Percentiles rank a stretch among this genome's conserved stretches.
phyloP scores from a whole-genome alignment of 2,329 filamentous ascomycete genomes.

The Fusarium temperatum region DNA sequence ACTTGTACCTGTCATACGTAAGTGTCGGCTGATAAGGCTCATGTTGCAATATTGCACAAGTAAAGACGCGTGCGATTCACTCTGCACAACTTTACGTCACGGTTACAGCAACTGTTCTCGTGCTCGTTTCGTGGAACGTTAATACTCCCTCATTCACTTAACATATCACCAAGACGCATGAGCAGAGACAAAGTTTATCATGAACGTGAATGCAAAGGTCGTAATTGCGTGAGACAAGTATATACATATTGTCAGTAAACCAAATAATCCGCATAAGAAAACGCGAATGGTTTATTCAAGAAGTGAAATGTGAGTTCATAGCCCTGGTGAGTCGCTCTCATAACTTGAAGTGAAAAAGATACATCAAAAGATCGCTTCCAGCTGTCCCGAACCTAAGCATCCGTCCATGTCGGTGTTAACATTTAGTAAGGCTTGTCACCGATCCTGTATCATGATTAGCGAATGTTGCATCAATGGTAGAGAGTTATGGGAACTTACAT shows the following conservation, averaged over 20 bases:
- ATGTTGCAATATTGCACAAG: not conserved
- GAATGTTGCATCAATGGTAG: not conserved
- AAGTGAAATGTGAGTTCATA: slow-evolving; percentile 26
- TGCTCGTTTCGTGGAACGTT: not conserved
- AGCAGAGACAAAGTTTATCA: not conserved
- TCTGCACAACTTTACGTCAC: not conserved
- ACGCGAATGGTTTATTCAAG: slow-evolving; percentile 21
- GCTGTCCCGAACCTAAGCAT: slow-evolving; percentile 4
- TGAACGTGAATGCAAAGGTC: not conserved
- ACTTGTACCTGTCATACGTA: not conserved
- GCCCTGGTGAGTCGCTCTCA: slow-evolving; percentile 24
- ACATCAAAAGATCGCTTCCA: slow-evolving; percentile 26
- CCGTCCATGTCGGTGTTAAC: not conserved
- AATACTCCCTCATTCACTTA: not conserved
- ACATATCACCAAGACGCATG: not conserved
- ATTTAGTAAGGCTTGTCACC: slow-evolving; percentile 35
- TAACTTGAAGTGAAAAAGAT: slow-evolving; percentile 19
- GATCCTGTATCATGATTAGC: slow-evolving; percentile 29
- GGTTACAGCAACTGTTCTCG: not conserved
- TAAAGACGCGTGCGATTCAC: not conserved
- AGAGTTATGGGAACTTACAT: slow-evolving; percentile 26
- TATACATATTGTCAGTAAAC: slow-evolving; percentile 15
- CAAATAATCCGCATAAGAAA: slow-evolving; percentile 14
- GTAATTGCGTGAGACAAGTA: slow-evolving; percentile 11
- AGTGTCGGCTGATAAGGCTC: not conserved